Conservation (phyloP, 257 asterid species). For the Solanum chiquidenum region DNA sequence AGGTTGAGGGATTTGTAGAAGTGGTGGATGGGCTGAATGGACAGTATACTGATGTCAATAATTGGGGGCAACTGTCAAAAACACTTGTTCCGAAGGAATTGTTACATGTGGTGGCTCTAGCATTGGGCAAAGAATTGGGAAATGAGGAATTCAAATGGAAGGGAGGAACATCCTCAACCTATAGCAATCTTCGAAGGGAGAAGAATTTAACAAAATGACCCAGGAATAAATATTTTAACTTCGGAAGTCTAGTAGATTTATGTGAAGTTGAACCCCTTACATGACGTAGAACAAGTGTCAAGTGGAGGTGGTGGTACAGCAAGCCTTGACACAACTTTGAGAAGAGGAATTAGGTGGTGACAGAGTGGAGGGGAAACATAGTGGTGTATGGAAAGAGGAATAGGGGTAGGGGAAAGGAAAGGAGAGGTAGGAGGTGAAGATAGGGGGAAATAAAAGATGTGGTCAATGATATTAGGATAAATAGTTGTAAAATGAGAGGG, state of each 20-base stretch:
- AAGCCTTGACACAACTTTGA: not conserved
- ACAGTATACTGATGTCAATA: not conserved
- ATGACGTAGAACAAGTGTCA: not conserved
- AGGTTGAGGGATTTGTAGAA: not conserved
- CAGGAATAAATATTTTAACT: not conserved
- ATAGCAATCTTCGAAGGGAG: not conserved
- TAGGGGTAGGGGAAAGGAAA: not conserved
- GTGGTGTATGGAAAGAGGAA: not conserved
- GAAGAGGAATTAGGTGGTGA: not conserved
- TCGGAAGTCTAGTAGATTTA: not conserved
- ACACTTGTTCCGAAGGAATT: not conserved
- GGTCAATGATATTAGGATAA: not conserved
- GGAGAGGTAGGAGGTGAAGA: not conserved
- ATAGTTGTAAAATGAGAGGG: not conserved
- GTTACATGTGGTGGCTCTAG: not conserved
- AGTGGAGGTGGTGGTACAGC: not conserved
- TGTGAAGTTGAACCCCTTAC: not conserved
- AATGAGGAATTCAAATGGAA: not conserved
- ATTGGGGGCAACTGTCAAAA: not conserved
- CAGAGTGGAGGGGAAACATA: not conserved
- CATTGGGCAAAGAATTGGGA: not conserved
- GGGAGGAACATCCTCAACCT: not conserved
- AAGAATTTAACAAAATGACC: not conserved
- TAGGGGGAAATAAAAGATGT: not conserved
- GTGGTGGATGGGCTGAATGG: not conserved